A percentile compares a stretch with the other conserved stretches of the same genome.
Evolutionary conservation across 2,329 filamentous ascomycete species (phyloP).

Genomic region (Clonostachys solani): DNA sequence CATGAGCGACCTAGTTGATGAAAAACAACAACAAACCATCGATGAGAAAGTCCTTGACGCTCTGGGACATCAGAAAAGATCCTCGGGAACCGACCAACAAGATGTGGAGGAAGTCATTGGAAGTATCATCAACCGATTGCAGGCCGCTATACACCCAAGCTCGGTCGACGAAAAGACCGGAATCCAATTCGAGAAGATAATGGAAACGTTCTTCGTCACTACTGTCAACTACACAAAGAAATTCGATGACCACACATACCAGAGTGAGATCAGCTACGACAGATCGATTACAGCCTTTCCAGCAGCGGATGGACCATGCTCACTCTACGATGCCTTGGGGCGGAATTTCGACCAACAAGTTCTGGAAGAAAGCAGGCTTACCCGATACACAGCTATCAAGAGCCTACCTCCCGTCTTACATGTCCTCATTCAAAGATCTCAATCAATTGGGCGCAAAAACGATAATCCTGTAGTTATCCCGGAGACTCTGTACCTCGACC

Average conservation of each 20-base stretch:
- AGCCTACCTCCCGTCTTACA: conserved; percentile 82
- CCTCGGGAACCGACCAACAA: conserved; percentile 67
- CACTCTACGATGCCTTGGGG: conserved; percentile 81
- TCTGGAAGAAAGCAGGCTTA: conserved; percentile 60
- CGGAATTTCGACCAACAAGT: conserved; percentile 79
- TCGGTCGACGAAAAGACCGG: conserved; percentile 56
- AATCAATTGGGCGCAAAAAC: conserved; percentile 71
- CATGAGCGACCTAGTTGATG: conserved; percentile 16
- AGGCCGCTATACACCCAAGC: conserved; percentile 77
- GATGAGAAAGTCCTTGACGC: conserved; percentile 40
- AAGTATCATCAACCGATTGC: conserved; percentile 85
- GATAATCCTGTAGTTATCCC: conserved; percentile 75
- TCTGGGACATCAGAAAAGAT: conserved; percentile 38
- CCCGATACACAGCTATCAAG: conserved; percentile 66
- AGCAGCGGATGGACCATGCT: conserved; percentile 41
- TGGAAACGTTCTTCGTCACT: conserved; percentile 63
- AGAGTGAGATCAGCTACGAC: conserved; percentile 50
- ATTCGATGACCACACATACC: conserved; percentile 33
- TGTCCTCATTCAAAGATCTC: conserved; percentile 81
- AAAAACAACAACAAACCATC: conserved; percentile 20
- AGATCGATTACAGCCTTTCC: conserved; percentile 59
- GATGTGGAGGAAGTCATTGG: conserved; percentile 96
- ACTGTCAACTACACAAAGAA: conserved; percentile 57
- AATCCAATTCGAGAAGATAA: conserved; percentile 78
- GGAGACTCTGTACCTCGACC: conserved; percentile 79